These are phyloP conservation scores for Beauveria sp. DNA, from an alignment of 2,329 filamentous ascomycete genomes.

Conservation along the genomic window DNA sequence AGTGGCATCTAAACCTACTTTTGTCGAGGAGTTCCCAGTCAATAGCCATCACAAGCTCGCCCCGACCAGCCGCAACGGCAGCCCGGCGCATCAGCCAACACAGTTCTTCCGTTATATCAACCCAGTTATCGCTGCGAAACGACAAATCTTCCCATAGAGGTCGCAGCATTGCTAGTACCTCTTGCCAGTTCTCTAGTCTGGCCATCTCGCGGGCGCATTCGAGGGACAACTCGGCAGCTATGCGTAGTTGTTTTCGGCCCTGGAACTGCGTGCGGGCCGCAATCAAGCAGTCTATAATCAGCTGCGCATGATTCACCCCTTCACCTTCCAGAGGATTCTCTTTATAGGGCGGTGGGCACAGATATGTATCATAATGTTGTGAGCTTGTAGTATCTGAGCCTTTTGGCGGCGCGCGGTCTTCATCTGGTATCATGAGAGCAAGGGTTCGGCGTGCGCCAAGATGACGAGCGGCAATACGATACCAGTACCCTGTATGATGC, in stretches of 20 bases:
- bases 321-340: conserved; percentile 45
- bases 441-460: conserved; percentile 43
- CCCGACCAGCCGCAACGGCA: conserved; percentile 43
- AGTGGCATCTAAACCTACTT: conserved; percentile 33
- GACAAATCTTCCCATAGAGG: conserved; percentile 50
- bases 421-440: conserved; percentile 50
- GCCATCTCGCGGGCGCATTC: conserved; percentile 51
- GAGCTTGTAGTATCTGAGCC: conserved; percentile 40
- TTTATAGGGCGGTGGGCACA: conserved; percentile 56
- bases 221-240: conserved; percentile 48
- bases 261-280: conserved; percentile 47
- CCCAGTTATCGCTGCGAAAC: conserved; percentile 53
- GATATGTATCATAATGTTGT: conserved; percentile 57
- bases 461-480: conserved; percentile 52
- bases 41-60: conserved; percentile 50
- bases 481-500: conserved; percentile 63
- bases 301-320: conserved; percentile 46
- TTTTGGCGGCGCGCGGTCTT: conserved; percentile 46
- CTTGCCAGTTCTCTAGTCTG: conserved; percentile 42
- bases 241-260: conserved; percentile 42
- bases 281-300: conserved; percentile 46
- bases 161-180: conserved; percentile 44
- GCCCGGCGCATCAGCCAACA: conserved; percentile 53
- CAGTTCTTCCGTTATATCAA: conserved; percentile 50
- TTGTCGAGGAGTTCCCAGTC: conserved; percentile 58